A percentile compares a stretch with the other conserved stretches of the same genome.
Evolutionary conservation across 495 filamentous ascomycete genomes (phyloP).

Genomic region (Aspergillus sparsus): DNA sequence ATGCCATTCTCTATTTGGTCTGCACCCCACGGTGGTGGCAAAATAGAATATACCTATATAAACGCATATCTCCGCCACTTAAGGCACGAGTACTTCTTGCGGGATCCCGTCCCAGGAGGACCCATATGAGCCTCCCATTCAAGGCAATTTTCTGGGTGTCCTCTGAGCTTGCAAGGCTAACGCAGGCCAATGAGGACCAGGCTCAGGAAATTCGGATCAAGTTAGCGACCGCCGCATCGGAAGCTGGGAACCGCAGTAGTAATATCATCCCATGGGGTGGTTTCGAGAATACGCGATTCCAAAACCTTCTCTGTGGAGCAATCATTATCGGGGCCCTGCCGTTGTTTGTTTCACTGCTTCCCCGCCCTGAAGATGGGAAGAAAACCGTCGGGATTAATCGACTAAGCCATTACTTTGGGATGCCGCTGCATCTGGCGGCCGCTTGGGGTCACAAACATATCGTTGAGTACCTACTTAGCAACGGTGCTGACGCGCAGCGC

Average conservation of each 20-base stretch:
- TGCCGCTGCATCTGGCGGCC: not conserved
- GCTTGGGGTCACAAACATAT: not conserved
- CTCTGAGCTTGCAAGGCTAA: not conserved
- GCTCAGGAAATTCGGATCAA: not conserved
- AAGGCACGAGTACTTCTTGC: not conserved
- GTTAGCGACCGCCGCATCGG: not conserved
- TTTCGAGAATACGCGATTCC: not conserved
- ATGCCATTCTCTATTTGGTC: not conserved
- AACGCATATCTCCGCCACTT: not conserved
- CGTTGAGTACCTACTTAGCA: not conserved
- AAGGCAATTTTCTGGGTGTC: too few species aligned
- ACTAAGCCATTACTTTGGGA: not conserved
- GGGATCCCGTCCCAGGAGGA: not conserved
- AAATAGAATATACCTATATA: not conserved
- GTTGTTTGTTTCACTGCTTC: not conserved
- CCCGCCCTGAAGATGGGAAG: not conserved
- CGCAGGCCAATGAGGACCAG: not conserved
- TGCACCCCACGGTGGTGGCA: not conserved
- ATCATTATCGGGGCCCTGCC: not conserved
- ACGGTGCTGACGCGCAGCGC: not conserved
- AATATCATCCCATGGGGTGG: not conserved
- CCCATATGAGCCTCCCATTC: not conserved
- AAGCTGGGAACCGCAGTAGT: not conserved
- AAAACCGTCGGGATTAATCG: not conserved
- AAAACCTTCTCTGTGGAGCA: not conserved